phyloP scores from a whole-genome alignment of 1,284 basidiomycete genomes.

The Cystobasidium sp. region DNA sequence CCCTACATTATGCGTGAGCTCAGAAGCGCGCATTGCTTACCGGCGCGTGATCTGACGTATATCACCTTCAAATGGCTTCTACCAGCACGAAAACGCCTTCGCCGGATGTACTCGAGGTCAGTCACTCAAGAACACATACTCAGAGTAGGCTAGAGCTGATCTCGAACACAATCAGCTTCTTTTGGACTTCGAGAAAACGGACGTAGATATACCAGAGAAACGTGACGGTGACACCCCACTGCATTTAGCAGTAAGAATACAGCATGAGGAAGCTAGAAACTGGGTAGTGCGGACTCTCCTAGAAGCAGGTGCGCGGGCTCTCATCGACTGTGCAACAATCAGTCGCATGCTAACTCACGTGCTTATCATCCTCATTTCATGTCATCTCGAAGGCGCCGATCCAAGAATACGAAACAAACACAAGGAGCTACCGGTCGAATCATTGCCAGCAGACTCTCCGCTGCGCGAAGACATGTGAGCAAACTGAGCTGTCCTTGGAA shows the following conservation, averaged over 20 bases:
- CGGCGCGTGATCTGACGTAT: not conserved
- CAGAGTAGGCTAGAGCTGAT: conserved; percentile 52
- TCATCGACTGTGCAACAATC: not conserved
- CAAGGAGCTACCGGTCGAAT: conserved; percentile 18
- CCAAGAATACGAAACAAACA: conserved; percentile 43
- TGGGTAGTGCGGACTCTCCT: conserved; percentile 68
- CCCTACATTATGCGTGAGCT: conserved; percentile 78
- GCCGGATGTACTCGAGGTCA: conserved; percentile 35
- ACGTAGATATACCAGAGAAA: conserved; percentile 79
- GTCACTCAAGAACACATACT: not conserved
- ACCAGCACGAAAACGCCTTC: conserved; percentile 27
- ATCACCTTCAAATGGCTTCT: conserved; percentile 10
- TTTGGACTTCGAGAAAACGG: conserved; percentile 73
- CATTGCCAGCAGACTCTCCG: conserved; percentile 17
- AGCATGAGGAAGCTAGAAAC: conserved; percentile 66
- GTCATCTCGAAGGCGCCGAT: conserved; percentile 23
- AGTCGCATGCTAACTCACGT: not conserved
- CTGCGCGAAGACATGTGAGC: conserved; percentile 39
- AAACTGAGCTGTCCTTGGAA: not conserved
- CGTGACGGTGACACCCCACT: conserved; percentile 77
- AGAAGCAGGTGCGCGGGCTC: conserved; percentile 66
- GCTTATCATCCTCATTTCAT: not conserved
- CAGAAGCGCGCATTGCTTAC: not conserved
- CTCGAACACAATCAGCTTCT: conserved; percentile 69
- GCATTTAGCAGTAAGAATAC: conserved; percentile 73